Percentiles rank a stretch among this genome's conserved stretches.
Evolutionary conservation across 2,329 filamentous ascomycete species (phyloP).

Genomic region (Exophiala calicioides): DNA sequence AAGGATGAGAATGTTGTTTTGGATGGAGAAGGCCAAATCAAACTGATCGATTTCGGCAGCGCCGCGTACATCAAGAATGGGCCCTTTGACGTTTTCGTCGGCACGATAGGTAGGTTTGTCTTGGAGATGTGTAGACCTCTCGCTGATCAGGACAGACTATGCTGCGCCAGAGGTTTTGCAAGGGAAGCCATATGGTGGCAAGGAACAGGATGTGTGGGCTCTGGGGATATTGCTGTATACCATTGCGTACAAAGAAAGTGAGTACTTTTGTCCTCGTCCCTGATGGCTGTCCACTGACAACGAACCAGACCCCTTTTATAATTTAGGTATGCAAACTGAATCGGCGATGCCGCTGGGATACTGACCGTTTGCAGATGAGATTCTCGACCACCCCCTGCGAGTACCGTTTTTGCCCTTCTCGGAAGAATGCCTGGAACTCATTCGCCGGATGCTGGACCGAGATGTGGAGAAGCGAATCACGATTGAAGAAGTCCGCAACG

Average conservation of each 20-base stretch:
- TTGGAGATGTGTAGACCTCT: background rate
- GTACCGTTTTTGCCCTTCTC: slow-evolving; percentile 69
- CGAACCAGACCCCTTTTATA: slow-evolving; percentile 24
- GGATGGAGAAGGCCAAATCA: slow-evolving; percentile 92
- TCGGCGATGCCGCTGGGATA: background rate
- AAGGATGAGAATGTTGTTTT: slow-evolving; percentile 98
- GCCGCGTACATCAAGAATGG: slow-evolving; percentile 98
- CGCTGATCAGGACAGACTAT: slow-evolving; percentile 66
- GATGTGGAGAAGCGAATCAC: slow-evolving; percentile 79
- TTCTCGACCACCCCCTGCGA: slow-evolving; percentile 93
- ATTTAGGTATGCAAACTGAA: slow-evolving; percentile 18
- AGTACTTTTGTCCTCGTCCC: slow-evolving; percentile 49
- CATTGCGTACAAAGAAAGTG: slow-evolving; percentile 99
- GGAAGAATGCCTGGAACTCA: slow-evolving; percentile 88
- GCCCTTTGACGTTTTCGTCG: slow-evolving; percentile 97
- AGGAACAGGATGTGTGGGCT: slow-evolving; percentile 98
- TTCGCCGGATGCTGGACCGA: slow-evolving; percentile 88
- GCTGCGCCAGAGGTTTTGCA: slow-evolving; percentile 96
- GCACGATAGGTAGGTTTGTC: slow-evolving; percentile 78
- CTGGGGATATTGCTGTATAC: slow-evolving; percentile 96
- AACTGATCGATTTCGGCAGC: slow-evolving; percentile 96
- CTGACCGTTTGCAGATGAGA: slow-evolving; percentile 71
- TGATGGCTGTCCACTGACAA: slow-evolving; percentile 3
- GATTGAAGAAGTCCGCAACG: slow-evolving; percentile 84
- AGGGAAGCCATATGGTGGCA: slow-evolving; percentile 86